Conservation (phyloP, 345 rosid genomes). For the Melaleuca alternifolia region DNA sequence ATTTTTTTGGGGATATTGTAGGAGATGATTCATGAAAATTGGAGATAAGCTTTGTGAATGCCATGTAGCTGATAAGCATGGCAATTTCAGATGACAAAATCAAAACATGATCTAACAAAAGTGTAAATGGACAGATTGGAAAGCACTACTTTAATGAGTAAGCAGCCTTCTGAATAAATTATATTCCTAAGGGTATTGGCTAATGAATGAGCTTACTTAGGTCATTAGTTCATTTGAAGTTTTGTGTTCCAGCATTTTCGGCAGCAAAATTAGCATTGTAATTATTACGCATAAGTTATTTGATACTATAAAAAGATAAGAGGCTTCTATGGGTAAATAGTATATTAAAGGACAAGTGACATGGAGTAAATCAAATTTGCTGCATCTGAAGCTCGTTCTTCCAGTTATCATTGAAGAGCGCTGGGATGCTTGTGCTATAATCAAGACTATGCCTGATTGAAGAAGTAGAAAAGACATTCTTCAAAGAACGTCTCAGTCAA, state of each 20-base stretch:
- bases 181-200: no score
- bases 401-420: neutral
- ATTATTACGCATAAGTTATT: no score
- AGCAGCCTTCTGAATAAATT: neutral
- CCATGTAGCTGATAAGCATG: neutral
- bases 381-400: neutral
- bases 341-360: no score
- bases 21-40: neutral
- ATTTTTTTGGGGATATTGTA: neutral
- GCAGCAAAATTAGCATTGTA: no score
- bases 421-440: neutral
- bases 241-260: no score
- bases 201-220: no score
- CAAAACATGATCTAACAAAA: no score
- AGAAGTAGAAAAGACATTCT: neutral
- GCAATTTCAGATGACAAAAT: neutral
- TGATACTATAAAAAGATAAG: no score
- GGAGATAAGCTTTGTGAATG: neutral
- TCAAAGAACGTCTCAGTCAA: neutral
- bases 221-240: no score
- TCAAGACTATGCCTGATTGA: neutral
- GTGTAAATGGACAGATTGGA: neutral
- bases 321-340: no score
- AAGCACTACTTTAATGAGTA: neutral
- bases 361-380: neutral